phyloP scores from a whole-genome alignment of 2,329 filamentous ascomycete species.

The Metarhizium humberi region DNA sequence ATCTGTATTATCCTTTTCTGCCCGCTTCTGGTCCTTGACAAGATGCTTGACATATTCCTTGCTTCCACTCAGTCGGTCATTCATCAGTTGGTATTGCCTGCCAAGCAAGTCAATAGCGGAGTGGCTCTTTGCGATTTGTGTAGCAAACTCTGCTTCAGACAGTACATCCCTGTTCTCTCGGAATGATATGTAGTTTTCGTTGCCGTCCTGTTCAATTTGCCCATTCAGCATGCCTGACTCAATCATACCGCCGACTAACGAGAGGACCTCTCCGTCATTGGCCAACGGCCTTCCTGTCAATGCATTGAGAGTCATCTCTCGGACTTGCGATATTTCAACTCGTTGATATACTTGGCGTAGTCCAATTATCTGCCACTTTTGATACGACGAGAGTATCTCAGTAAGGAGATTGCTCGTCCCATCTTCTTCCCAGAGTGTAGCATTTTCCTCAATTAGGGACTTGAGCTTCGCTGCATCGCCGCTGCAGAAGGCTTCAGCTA shows the following conservation, averaged over 20 bases:
- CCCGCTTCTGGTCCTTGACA: conserved; percentile 34
- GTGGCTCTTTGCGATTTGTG: conserved; percentile 32
- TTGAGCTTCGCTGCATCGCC: conserved; percentile 46
- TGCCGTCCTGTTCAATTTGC: conserved; percentile 35
- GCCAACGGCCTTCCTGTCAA: conserved; percentile 37
- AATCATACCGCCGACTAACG: conserved; percentile 47
- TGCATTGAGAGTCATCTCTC: conserved; percentile 41
- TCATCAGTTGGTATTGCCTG: conserved; percentile 39
- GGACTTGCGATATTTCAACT: conserved; percentile 45
- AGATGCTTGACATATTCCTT: conserved; percentile 45
- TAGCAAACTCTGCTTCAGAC: conserved; percentile 41
- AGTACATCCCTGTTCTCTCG: conserved; percentile 29
- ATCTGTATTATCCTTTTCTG: conserved; percentile 32
- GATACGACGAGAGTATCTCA: conserved; percentile 61
- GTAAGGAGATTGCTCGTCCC: conserved; percentile 62
- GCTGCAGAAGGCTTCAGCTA: conserved; percentile 61
- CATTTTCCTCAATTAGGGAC: conserved; percentile 51
- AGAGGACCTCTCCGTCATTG: conserved; percentile 32
- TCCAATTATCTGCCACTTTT: conserved; percentile 65
- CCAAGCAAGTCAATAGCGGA: conserved; percentile 34
- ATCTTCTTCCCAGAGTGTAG: conserved; percentile 56
- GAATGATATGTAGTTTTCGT: conserved; percentile 42
- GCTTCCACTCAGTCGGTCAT: conserved; percentile 44
- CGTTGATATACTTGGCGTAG: conserved; percentile 63
- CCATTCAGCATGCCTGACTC: conserved; percentile 42